A percentile compares a stretch with the other conserved stretches of the same genome.
phyloP scores from a whole-genome alignment of 306 rosid species.

The Mimosa pudica region DNA sequence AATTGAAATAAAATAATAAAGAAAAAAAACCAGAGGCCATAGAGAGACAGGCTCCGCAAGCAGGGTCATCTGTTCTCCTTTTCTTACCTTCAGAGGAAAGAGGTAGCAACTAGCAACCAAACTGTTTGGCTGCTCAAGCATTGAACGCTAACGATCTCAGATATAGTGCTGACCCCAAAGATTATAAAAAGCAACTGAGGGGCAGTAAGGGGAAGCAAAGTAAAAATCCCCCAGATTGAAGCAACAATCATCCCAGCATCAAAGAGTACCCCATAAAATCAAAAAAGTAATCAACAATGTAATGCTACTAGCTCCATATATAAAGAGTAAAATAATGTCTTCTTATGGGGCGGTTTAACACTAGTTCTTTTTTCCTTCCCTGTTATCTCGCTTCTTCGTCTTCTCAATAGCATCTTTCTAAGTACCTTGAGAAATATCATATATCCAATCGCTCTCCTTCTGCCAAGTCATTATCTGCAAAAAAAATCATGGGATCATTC shows the following conservation, averaged over 20 bases:
- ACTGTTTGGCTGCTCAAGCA: slow-evolving; percentile 22
- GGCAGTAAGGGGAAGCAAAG: slow-evolving; percentile 54
- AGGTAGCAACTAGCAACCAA: slow-evolving; percentile 34
- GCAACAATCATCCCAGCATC: slow-evolving; percentile 48
- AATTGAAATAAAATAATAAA: slow-evolving; percentile 19
- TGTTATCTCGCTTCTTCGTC: slow-evolving; percentile 32
- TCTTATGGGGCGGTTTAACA: slow-evolving; percentile 32
- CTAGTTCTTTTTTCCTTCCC: slow-evolving; percentile 28
- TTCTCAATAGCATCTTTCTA: slow-evolving; percentile 43
- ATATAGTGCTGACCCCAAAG: slow-evolving; percentile 60
- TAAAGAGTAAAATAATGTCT: slow-evolving; percentile 21
- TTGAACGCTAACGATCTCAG: slow-evolving; percentile 33
- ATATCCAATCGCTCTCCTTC: slow-evolving; percentile 37
- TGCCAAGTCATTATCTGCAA: slow-evolving; percentile 35
- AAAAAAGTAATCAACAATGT: slow-evolving; percentile 40
- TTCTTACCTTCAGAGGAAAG: slow-evolving; percentile 25
- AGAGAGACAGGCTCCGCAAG: slow-evolving; percentile 29
- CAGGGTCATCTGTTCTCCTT: slow-evolving; percentile 28
- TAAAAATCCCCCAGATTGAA: slow-evolving; percentile 50
- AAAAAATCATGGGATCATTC: slow-evolving; percentile 37
- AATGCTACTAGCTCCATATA: slow-evolving; percentile 45
- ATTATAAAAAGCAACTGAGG: slow-evolving; percentile 64
- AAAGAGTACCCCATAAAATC: slow-evolving; percentile 34
- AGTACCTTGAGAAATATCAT: slow-evolving; percentile 46
- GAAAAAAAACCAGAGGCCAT: slow-evolving; percentile 3